Conservation (phyloP, 352 stramenopile species). For the Phytophthora sansomeana region DNA sequence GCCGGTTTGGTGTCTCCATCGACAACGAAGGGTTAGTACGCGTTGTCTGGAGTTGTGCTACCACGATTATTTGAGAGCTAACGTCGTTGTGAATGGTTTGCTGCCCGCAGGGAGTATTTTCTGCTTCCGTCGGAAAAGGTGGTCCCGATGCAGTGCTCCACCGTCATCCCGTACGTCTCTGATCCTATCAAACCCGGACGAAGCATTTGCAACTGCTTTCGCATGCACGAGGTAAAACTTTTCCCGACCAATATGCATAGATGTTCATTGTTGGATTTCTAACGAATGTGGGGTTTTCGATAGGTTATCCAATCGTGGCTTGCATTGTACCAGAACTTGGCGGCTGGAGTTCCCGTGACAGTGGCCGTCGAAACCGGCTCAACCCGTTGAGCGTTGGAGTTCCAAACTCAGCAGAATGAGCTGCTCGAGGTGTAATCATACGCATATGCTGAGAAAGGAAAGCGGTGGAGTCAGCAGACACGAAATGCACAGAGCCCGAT, state of each 20-base stretch:
- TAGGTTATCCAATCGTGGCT: constrained; percentile 60
- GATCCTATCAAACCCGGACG: constrained; percentile 76
- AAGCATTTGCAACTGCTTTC: constrained; percentile 85
- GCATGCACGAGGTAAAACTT: constrained; percentile 72
- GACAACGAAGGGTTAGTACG: constrained; percentile 66
- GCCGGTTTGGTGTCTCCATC: constrained; percentile 80
- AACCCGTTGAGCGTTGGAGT: constrained; percentile 20
- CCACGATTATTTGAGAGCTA: background rate
- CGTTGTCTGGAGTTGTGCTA: background rate
- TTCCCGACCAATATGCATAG: background rate
- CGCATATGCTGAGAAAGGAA: constrained; percentile 10
- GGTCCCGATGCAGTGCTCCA: constrained; percentile 36
- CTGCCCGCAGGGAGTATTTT: constrained; percentile 69
- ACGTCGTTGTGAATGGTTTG: constrained; percentile 1
- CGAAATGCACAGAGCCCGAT: background rate
- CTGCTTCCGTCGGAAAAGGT: constrained; percentile 61
- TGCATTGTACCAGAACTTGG: constrained; percentile 50
- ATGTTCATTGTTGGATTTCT: background rate
- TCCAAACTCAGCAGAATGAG: constrained; percentile 7
- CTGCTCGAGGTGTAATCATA: constrained; percentile 3
- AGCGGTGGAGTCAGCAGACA: constrained; percentile 4
- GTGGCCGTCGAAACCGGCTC: constrained; percentile 27
- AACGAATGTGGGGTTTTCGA: constrained; percentile 7
- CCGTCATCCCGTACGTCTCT: constrained; percentile 70
- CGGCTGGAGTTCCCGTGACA: constrained; percentile 35